phyloP scores from a whole-genome alignment of 768 basidiomycete genomes.

The Gloeophyllum trabeum region DNA sequence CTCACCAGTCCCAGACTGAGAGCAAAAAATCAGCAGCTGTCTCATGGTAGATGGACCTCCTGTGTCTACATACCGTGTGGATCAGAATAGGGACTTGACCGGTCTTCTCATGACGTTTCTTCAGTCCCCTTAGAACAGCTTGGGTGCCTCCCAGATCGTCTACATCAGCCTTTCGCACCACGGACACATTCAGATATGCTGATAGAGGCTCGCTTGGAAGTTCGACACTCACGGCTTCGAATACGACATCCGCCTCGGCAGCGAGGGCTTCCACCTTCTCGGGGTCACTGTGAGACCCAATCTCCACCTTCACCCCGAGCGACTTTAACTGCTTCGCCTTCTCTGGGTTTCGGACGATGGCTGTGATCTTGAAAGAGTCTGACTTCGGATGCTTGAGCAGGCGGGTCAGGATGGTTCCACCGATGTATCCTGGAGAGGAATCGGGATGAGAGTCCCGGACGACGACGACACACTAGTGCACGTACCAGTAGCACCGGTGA shows the following conservation, averaged over 20 bases:
- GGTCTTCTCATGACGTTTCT: slow-evolving; percentile 21
- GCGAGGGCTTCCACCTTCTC: slow-evolving; percentile 27
- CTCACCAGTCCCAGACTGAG: not conserved
- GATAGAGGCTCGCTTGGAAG: not conserved
- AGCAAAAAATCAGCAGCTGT: too few relatives aligned
- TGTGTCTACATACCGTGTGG: slow-evolving; percentile 25
- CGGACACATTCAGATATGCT: not conserved
- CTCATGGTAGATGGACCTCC: too few relatives aligned
- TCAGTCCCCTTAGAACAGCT: slow-evolving; percentile 27
- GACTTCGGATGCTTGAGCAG: slow-evolving; percentile 32
- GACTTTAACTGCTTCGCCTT: slow-evolving; percentile 19
- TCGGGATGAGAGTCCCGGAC: not conserved
- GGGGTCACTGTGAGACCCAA: slow-evolving; percentile 30
- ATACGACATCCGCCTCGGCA: slow-evolving; percentile 31
- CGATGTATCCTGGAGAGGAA: slow-evolving; percentile 35
- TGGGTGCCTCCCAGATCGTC: slow-evolving; percentile 26
- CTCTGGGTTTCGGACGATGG: slow-evolving; percentile 31
- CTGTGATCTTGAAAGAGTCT: slow-evolving; percentile 30
- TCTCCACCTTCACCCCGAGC: slow-evolving; percentile 24
- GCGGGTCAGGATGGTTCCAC: slow-evolving; percentile 37
- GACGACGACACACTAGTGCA: not conserved
- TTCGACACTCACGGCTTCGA: slow-evolving; percentile 24
- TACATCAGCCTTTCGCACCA: slow-evolving; percentile 21
- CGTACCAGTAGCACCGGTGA: slow-evolving; percentile 2
- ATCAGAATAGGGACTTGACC: slow-evolving; percentile 23